phyloP scores from a whole-genome alignment of 306 rosid species.

The Leucaena leucocephala region DNA sequence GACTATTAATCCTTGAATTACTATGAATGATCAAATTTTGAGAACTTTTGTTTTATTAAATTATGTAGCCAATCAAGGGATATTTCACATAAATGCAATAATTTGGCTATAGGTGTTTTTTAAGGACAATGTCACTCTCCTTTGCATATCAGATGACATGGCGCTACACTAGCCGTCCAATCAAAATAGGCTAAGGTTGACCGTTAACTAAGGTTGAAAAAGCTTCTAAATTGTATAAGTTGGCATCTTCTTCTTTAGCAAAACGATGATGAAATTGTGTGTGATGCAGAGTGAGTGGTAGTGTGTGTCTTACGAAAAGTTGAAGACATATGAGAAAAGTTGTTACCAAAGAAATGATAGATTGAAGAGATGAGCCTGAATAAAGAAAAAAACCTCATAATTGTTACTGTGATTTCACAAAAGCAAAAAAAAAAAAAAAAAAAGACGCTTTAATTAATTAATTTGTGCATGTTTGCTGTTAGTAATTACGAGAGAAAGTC shows the following conservation, averaged over 20 bases:
- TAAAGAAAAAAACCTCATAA: slow-evolving; percentile 33
- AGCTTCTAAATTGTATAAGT: background rate
- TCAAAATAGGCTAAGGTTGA: no score
- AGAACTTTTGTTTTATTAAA: no score
- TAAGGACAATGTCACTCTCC: no score
- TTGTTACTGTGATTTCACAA: slow-evolving; percentile 38
- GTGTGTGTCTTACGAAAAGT: slow-evolving; percentile 30
- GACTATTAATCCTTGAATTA: no score
- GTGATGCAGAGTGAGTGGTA: background rate
- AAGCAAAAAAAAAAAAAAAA: slow-evolving; percentile 23
- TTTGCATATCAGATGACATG: no score
- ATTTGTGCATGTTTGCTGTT: slow-evolving; percentile 46
- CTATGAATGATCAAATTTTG: no score
- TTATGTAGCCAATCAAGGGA: no score
- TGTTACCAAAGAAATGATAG: slow-evolving; percentile 33
- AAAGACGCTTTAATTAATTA: slow-evolving; percentile 21
- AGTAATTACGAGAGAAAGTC: slow-evolving; percentile 48
- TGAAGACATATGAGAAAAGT: slow-evolving; percentile 14
- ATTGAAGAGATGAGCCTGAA: slow-evolving; percentile 29
- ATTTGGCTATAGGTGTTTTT: no score
- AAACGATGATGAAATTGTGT: background rate
- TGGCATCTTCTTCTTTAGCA: slow-evolving; percentile 19
- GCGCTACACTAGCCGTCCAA: no score
- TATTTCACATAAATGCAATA: no score
- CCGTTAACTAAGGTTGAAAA: background rate